Evolutionary conservation across 352 stramenopile genomes (phyloP).

Genomic region (Peronospora belbahrii): DNA sequence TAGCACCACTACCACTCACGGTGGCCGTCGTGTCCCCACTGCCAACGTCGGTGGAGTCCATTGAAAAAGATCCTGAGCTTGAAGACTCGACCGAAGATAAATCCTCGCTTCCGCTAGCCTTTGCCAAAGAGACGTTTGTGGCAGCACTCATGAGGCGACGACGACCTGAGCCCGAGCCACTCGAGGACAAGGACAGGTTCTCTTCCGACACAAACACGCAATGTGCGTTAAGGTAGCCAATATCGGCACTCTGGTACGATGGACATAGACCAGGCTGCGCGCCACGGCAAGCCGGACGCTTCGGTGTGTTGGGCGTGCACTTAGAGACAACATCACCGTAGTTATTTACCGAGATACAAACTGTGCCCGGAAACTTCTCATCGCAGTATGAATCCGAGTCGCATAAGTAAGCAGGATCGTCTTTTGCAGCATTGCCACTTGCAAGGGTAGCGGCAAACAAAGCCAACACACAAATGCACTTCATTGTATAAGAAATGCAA

Average conservation of each 20-base stretch:
- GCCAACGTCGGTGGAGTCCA: conserved; percentile 5
- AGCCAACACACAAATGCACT: conserved; percentile 30
- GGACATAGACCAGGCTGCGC: conserved; percentile 64
- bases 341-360: conserved; percentile 72
- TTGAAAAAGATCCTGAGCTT: background rate
- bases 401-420: conserved; percentile 44
- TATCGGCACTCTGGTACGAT: conserved; percentile 65
- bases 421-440: conserved; percentile 19
- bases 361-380: conserved; percentile 53
- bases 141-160: conserved; percentile 17
- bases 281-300: conserved; percentile 64
- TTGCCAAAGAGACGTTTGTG: conserved; percentile 8
- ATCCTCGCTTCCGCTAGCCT: conserved; percentile 4
- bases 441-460: conserved; percentile 28
- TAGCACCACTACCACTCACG: conserved; percentile 18
- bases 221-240: conserved; percentile 74
- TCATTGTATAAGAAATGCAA: conserved; percentile 23
- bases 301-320: conserved; percentile 76
- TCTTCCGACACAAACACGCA: conserved; percentile 76
- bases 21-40: conserved; percentile 18
- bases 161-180: conserved; percentile 11
- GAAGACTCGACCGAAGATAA: background rate
- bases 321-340: conserved; percentile 68
- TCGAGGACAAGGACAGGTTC: conserved; percentile 17
- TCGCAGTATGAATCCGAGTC: conserved; percentile 65